Evolutionary conservation across 208 protist genomes (phyloP).

Genomic region (Leishmania martiniquensis): DNA sequence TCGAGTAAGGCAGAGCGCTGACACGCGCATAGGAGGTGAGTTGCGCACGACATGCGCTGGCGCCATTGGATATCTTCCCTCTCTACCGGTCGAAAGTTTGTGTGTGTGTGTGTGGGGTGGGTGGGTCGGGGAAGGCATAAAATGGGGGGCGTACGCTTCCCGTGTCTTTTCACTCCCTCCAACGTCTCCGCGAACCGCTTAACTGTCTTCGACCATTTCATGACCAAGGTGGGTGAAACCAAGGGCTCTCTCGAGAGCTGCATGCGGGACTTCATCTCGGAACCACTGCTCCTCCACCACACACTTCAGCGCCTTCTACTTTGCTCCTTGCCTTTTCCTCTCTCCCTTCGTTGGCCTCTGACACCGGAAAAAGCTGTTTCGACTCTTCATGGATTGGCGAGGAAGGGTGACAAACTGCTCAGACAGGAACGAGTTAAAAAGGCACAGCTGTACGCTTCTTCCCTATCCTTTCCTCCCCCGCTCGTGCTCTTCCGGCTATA

Average conservation of each 20-base stretch:
- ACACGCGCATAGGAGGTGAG: not conserved
- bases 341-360: not conserved
- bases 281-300: not conserved
- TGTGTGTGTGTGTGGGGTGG: no score
- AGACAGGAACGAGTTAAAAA: slow-evolving; percentile 9
- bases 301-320: not conserved
- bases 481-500: not conserved
- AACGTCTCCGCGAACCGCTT: not conserved
- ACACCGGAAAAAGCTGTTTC: not conserved
- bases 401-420: slow-evolving; percentile 8
- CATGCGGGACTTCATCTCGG: not conserved
- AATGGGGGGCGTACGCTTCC: not conserved
- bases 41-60: not conserved
- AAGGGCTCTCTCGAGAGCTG: not conserved
- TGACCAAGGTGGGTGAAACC: not conserved
- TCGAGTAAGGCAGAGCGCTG: not conserved
- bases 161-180: not conserved
- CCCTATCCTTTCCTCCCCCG: not conserved
- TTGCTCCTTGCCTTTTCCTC: not conserved
- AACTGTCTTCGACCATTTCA: not conserved
- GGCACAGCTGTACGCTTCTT: not conserved
- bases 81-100: not conserved
- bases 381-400: slow-evolving; percentile 7
- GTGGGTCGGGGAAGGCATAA: not conserved
- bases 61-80: not conserved